These are phyloP conservation scores for Chytriomyces sp. DNA, from an alignment of 192 early-diverging fungal genomes.

Conservation along the genomic window DNA sequence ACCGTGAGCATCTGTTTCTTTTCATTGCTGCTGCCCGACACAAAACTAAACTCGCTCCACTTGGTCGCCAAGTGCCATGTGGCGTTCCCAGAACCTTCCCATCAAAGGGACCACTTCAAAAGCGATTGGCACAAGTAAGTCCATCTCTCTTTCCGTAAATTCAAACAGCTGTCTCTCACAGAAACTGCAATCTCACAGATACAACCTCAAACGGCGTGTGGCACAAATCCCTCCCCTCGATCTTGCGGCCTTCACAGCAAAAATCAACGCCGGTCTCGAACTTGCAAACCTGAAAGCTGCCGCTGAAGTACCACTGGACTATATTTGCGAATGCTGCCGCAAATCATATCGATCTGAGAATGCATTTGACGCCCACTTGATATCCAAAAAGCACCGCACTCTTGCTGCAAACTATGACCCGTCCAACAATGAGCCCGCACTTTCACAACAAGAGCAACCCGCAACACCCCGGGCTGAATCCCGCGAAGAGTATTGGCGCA, in stretches of 20 bases:
- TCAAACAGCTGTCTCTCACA: too few relatives aligned
- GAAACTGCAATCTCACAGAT: constrained; percentile 47
- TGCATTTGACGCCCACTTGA: constrained; percentile 79
- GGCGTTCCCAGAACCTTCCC: background rate
- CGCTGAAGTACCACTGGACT: background rate
- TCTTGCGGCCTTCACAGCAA: constrained; percentile 21
- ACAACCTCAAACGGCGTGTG: constrained; percentile 93
- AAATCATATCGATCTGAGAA: constrained; percentile 7
- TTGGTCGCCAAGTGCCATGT: too few relatives aligned
- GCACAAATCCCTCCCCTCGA: constrained; percentile 77
- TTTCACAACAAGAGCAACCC: background rate
- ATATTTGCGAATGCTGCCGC: constrained; percentile 3
- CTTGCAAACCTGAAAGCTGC: background rate
- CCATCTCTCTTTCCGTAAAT: too few relatives aligned
- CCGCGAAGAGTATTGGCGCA: constrained; percentile 18
- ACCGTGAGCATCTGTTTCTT: too few relatives aligned
- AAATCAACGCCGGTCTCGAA: background rate
- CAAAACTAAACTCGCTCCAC: too few relatives aligned
- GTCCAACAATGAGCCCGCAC: background rate
- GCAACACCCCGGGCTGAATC: background rate
- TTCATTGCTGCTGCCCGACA: too few relatives aligned
- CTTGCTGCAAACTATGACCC: background rate
- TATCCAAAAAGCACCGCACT: constrained; percentile 88
- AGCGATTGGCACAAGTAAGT: background rate
- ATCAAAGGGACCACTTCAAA: background rate